A percentile compares a stretch with the other conserved stretches of the same genome.
phyloP scores from a whole-genome alignment of 768 basidiomycete species.

The Collybia sordida region DNA sequence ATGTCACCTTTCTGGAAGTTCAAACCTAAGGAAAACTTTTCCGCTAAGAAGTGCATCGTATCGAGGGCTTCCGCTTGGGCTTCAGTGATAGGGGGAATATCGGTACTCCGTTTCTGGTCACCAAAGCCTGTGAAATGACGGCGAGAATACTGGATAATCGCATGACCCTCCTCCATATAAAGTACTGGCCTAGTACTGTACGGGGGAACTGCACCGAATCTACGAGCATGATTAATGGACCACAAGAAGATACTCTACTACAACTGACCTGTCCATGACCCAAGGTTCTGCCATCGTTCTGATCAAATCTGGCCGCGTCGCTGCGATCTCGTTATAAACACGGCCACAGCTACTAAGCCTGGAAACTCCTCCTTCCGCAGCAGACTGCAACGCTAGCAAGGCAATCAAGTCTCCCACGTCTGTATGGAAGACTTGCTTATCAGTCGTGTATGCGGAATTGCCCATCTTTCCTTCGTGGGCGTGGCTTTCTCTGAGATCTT shows the following conservation, averaged over 20 bases:
- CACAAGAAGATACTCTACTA: not conserved
- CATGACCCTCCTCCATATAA: conserved; percentile 35
- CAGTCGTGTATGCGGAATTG: conserved; percentile 45
- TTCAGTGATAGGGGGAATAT: conserved; percentile 47
- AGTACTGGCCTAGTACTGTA: conserved; percentile 38
- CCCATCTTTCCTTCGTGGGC: conserved; percentile 40
- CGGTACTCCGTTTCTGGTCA: conserved; percentile 28
- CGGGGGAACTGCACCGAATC: conserved; percentile 36
- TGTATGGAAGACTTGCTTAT: conserved; percentile 51
- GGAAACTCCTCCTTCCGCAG: conserved; percentile 44
- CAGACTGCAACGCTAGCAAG: conserved; percentile 39
- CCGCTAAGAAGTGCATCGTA: conserved; percentile 42
- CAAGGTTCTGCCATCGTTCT: conserved; percentile 39
- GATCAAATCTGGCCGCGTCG: conserved; percentile 43
- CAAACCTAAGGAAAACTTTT: conserved; percentile 40
- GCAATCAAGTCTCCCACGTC: conserved; percentile 47
- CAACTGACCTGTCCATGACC: conserved; percentile 38
- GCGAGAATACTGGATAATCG: conserved; percentile 47
- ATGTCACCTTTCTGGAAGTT: conserved; percentile 51
- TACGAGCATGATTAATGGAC: conserved; percentile 11
- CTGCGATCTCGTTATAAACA: conserved; percentile 47
- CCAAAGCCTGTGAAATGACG: conserved; percentile 44
- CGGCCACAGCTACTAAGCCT: conserved; percentile 41
- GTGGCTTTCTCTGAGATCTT: conserved; percentile 43
- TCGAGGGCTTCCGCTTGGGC: conserved; percentile 51